Conservation (phyloP, 805 yeast species). For the Candida parachauliodes region DNA sequence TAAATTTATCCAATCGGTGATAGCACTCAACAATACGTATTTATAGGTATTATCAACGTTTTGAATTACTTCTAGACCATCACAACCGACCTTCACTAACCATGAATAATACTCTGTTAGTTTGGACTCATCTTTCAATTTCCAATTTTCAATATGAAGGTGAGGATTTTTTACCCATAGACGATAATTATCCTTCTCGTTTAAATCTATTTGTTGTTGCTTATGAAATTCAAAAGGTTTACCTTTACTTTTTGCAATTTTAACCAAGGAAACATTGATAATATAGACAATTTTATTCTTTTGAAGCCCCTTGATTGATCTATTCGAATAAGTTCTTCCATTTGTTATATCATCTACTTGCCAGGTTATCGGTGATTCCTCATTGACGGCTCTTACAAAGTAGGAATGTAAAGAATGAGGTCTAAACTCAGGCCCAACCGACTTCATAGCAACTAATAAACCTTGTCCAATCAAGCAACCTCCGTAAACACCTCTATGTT, state of each 20-base stretch:
- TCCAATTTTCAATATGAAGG: neutral
- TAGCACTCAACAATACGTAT: constrained; percentile 54
- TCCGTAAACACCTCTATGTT: constrained; percentile 39
- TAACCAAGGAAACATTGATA: constrained; percentile 29
- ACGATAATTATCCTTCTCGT: neutral
- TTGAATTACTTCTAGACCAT: constrained; percentile 7
- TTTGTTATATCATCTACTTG: constrained; percentile 27
- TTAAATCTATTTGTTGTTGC: neutral
- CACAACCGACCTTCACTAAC: constrained; percentile 2
- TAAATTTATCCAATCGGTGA: constrained; percentile 48
- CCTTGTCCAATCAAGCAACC: constrained; percentile 41
- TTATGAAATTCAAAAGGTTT: constrained; percentile 2
- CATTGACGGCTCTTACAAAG: constrained; percentile 22
- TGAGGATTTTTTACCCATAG: neutral
- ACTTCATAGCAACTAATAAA: constrained; percentile 34
- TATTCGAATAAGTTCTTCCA: constrained; percentile 34
- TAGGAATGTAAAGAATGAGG: constrained; percentile 36
- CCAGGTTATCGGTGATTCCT: constrained; percentile 22
- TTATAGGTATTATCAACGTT: constrained; percentile 20
- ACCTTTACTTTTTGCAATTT: neutral
- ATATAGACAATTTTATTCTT: constrained; percentile 20
- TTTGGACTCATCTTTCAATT: neutral
- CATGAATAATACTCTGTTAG: neutral
- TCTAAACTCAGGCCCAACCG: constrained; percentile 23
- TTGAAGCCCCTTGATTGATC: constrained; percentile 27